Conservation (phyloP, 768 basidiomycete genomes). For the Suillus spraguei region DNA sequence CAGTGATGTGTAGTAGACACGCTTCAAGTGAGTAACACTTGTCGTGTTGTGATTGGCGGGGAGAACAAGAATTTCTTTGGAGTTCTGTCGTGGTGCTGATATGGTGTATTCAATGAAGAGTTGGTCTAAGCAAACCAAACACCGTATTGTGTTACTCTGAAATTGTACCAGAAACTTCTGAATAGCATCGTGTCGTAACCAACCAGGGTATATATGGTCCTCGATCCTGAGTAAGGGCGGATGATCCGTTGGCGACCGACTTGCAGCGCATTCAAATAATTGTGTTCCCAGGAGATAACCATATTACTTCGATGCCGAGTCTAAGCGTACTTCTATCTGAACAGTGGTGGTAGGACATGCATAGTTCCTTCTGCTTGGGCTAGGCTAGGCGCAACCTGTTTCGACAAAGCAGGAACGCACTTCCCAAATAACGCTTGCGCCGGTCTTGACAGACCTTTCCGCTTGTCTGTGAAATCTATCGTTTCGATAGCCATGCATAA, state of each 20-base stretch:
- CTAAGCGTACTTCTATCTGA: background rate
- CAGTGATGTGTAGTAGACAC: background rate
- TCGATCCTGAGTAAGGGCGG: background rate
- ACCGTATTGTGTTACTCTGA: background rate
- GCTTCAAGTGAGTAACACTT: background rate
- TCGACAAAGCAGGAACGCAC: background rate
- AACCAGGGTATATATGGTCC: background rate
- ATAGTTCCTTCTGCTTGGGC: background rate
- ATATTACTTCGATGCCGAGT: background rate
- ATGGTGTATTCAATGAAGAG: too few relatives aligned
- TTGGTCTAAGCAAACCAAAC: background rate
- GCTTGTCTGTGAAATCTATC: background rate
- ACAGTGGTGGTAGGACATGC: background rate
- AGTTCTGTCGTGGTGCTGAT: background rate
- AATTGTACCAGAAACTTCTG: background rate
- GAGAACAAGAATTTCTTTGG: background rate
- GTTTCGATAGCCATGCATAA: background rate
- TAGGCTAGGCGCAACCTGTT: background rate
- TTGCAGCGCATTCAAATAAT: background rate
- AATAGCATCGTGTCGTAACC: background rate
- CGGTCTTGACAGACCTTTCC: background rate
- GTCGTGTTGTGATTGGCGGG: conserved; percentile 1
- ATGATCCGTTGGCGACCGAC: background rate
- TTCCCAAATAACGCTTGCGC: background rate
- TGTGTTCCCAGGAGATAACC: background rate